phyloP scores from a whole-genome alignment of 768 basidiomycete species.

The Asterophora parasitica region DNA sequence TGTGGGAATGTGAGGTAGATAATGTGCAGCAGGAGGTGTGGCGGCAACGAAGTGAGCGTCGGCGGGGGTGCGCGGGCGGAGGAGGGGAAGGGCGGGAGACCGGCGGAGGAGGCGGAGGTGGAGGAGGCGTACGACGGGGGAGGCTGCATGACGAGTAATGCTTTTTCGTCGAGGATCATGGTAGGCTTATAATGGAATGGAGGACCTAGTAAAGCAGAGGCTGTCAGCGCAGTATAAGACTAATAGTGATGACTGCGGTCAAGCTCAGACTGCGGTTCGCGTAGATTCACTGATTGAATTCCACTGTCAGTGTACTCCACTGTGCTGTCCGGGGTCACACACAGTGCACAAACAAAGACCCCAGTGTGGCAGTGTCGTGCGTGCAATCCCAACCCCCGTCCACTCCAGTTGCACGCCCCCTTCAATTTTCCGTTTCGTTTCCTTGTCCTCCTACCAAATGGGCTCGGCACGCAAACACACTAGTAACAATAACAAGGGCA shows the following conservation, averaged over 20 bases:
- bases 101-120: constrained; percentile 8
- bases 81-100: constrained; percentile 21
- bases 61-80: constrained; percentile 6
- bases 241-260: too few relatives aligned
- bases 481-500: constrained; percentile 6
- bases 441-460: constrained; percentile 13
- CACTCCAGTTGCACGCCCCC: constrained; percentile 7
- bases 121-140: constrained; percentile 22
- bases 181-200: constrained; percentile 3
- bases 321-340: constrained; percentile 23
- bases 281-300: too few relatives aligned
- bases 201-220: too few relatives aligned
- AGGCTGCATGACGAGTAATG: constrained; percentile 25
- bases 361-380: constrained; percentile 12
- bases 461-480: constrained; percentile 19
- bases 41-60: constrained; percentile 38
- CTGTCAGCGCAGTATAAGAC: too few relatives aligned
- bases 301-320: too few relatives aligned
- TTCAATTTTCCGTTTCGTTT: constrained; percentile 3
- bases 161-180: constrained; percentile 38
- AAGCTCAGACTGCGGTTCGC: too few relatives aligned
- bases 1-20: constrained; percentile 63
- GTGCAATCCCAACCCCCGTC: constrained; percentile 6
- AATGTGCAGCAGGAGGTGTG: constrained; percentile 65
- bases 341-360: constrained; percentile 19